Evolutionary conservation across 2,329 filamentous ascomycete species (phyloP).

Genomic region (Penicillium decumbens): DNA sequence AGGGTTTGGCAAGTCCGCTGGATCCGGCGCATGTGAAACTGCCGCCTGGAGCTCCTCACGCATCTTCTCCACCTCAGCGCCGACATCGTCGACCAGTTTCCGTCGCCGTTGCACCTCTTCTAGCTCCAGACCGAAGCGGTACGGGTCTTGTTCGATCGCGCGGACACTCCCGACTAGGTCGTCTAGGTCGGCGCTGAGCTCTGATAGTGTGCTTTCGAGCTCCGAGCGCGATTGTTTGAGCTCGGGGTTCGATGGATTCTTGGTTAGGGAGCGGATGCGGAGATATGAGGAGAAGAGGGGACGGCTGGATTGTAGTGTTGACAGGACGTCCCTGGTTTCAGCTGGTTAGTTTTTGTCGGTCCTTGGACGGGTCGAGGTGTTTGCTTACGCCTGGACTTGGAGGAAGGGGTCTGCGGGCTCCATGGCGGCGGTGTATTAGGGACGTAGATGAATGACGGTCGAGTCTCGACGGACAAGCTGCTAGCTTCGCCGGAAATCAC

Average conservation of each 20-base stretch:
- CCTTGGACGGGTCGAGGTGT: not conserved
- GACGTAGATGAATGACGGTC: constrained; percentile 5
- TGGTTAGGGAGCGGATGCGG: constrained; percentile 83
- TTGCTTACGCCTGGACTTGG: constrained; percentile 45
- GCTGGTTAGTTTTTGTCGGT: constrained; percentile 13
- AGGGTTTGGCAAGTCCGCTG: constrained; percentile 53
- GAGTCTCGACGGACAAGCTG: constrained; percentile 7
- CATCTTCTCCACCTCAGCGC: constrained; percentile 85
- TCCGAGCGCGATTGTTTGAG: constrained; percentile 63
- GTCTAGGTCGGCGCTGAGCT: constrained; percentile 77
- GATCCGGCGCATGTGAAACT: constrained; percentile 40
- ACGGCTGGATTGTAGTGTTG: constrained; percentile 72
- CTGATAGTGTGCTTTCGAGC: constrained; percentile 69
- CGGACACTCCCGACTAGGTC: constrained; percentile 84
- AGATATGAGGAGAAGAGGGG: constrained; percentile 91
- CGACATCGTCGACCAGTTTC: constrained; percentile 82
- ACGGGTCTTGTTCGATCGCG: constrained; percentile 81
- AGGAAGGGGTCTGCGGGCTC: constrained; percentile 45
- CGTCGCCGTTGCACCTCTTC: constrained; percentile 77
- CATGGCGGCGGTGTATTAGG: constrained; percentile 23
- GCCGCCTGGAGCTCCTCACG: constrained; percentile 68
- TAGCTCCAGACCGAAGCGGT: constrained; percentile 77
- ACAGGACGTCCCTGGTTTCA: constrained; percentile 70
- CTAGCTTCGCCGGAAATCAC: constrained; percentile 12
- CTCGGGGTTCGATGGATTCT: constrained; percentile 65